These are phyloP conservation scores for Nematodospora anomalae DNA, from an alignment of 1,139 yeast genomes.

Conservation along the genomic window DNA sequence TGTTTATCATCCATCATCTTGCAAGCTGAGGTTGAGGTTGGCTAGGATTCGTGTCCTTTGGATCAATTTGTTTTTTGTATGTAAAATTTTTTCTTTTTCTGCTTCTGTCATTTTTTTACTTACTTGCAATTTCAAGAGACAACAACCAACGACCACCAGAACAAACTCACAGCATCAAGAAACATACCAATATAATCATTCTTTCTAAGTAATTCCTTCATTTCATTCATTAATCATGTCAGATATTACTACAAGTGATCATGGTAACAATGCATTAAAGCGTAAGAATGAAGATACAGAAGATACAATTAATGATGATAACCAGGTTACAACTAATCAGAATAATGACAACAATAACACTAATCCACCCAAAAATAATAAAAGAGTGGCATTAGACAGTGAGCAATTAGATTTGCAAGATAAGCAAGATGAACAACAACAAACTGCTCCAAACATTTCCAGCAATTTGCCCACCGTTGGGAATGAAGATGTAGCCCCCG, in stretches of 20 bases:
- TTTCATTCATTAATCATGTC: background rate
- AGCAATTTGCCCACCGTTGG: conserved; percentile 11
- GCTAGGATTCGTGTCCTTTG: too few relatives aligned
- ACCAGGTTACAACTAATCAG: background rate
- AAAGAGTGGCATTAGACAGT: conserved; percentile 72
- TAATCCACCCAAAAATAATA: conserved; percentile 39
- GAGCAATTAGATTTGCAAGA: conserved; percentile 39
- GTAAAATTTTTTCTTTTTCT: too few relatives aligned
- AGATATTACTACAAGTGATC: background rate
- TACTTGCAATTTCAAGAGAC: too few relatives aligned
- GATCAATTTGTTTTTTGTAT: too few relatives aligned
- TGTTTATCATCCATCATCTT: too few relatives aligned
- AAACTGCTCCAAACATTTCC: conserved; percentile 40
- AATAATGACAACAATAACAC: too few relatives aligned
- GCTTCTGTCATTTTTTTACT: too few relatives aligned
- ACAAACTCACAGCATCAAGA: background rate
- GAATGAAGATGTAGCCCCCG: conserved; percentile 4
- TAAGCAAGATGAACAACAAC: conserved; percentile 40
- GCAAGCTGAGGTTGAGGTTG: too few relatives aligned
- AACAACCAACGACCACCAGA: too few relatives aligned
- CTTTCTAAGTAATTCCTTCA: background rate
- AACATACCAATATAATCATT: background rate
- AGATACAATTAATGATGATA: conserved; percentile 15
- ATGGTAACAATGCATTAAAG: conserved; percentile 46
- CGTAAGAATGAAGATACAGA: conserved; percentile 67